Evolutionary conservation across 23 red algal species (phyloP), one percentile per base, ranked within the genome.

Genomic region (Chondrus crispus): DNA sequence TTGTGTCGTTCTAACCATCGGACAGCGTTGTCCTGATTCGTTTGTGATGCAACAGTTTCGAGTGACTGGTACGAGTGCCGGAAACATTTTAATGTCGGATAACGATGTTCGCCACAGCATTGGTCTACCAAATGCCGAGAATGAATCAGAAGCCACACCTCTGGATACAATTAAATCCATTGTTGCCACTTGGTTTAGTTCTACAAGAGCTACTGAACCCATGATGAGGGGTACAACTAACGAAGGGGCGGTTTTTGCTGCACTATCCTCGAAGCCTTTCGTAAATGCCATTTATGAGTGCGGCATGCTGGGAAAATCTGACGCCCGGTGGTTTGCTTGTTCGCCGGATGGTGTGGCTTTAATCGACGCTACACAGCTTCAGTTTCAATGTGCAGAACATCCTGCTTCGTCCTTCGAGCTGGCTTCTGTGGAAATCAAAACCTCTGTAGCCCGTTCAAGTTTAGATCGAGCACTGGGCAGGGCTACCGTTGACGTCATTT

Each of bases 221-320:
- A 89, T 89, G 69, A 44, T 40, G 32, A 20, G 68, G 32, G 69
- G 85, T 40, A 89, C 43, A 54, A 32, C 50, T 4, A 79, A 89
- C 42, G 85, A 88, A 88, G 28, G 45, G 12, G 63, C 39, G 33
- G 66, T 88, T 10, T 5, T 88, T 6, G 35, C 18, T 14, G 64
- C 84, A 39, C 84, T 88, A 14, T 35, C 35, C 12, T 49, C 20
- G 6, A 68, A 11, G 24, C 66, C 64, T 26, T 33, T 82, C 30
- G 46, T 82, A 19, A 51, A 57, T 55, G 78, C 26, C 39, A 28
- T 82, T 19, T 2, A 37, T 53, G 78, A 82, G 46, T 50, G 0
- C 57, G 78, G 11, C 52, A 53, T 82, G 46, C 40, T 82, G 5
- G 78, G 40, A 20, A 57, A 43, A 29, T 43, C 30, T 33, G 48